Conservation (phyloP, 495 filamentous ascomycete species). For the Hypoxylon crocopeplum region DNA sequence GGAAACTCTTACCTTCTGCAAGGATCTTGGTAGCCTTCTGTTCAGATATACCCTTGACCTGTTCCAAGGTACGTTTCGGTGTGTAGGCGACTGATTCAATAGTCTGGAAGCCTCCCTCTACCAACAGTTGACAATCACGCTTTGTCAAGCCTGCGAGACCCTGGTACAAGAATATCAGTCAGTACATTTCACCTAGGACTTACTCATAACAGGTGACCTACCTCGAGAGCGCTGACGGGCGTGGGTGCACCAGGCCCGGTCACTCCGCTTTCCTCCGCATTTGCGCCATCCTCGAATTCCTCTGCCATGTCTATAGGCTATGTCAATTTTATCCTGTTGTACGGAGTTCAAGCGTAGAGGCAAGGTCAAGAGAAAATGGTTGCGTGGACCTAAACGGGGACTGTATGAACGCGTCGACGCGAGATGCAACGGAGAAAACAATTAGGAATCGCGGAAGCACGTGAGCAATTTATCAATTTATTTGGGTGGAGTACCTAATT, state of each 20-base stretch:
- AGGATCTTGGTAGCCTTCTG: conserved; percentile 95
- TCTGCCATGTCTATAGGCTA: conserved; percentile 38
- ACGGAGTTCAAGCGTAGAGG: too few relatives aligned
- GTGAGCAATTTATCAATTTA: conserved; percentile 32
- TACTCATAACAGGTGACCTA: conserved; percentile 46
- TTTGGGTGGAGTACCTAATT: too few relatives aligned
- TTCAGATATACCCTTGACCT: conserved; percentile 97
- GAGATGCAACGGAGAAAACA: conserved; percentile 37
- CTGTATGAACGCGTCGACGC: conserved; percentile 38
- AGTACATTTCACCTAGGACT: background rate
- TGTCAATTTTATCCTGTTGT: background rate
- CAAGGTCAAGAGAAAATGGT: too few relatives aligned
- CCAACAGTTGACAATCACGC: conserved; percentile 88
- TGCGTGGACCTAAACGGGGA: too few relatives aligned
- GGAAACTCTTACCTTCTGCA: conserved; percentile 73
- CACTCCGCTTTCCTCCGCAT: conserved; percentile 53
- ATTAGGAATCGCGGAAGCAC: conserved; percentile 42
- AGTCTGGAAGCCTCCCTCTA: conserved; percentile 93
- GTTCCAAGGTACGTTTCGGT: conserved; percentile 83
- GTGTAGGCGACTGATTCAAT: conserved; percentile 96
- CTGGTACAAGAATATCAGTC: conserved; percentile 49
- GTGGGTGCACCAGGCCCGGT: conserved; percentile 93
- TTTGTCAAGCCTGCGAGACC: conserved; percentile 86
- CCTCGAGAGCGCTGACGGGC: conserved; percentile 88
- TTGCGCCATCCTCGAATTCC: conserved; percentile 51